Evolutionary conservation across 352 stramenopile species (phyloP), one percentile per base, ranked within the genome.

Genomic region (Pythium rhizo-oryzae): DNA sequence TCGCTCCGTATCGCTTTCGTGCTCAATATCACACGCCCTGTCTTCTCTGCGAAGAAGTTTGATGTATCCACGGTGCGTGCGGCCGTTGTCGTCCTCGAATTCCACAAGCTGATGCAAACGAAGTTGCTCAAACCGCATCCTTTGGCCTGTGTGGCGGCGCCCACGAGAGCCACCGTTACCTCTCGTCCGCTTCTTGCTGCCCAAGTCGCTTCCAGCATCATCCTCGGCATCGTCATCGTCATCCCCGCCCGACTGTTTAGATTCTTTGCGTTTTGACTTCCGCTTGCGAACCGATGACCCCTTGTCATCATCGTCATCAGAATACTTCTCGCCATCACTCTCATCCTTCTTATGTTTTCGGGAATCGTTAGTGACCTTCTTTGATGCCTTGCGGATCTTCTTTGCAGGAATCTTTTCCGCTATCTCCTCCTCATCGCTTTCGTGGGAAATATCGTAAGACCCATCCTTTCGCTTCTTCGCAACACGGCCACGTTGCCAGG

Each of bases 11-110:
- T 90, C 79, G 39, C 75, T 89, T 61, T 85, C 81, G 49, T 91
- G 83, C 60, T 82, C 78, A n/a, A 90, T 75, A 37, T 91, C 82
- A 44, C 81, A 91, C 23, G 64, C 65, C 13, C 74, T 61, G 21
- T 86, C 72, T 13, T 84, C 74, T 19, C 76, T 59, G 30, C 79
- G 79, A 13, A 89, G 56, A 23, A 73, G 52, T 51, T 78, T 79
- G 35, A 89, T 80, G 21, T 80, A 70, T 0, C 82, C 82, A 21
- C 79, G 77, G 54, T 82, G 79, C 41, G 80, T 65, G 2, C 72
- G 52, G 2, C 81, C 81, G 18, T 70, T 70, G 59, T 81, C 78
- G 25, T 80, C 83, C 60, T 80, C 69, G 59, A 91, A 89, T 39
- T 87, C 74, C 18, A 89, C 75, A 15, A 82, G 41, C 63, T 90